Evolutionary conservation across 805 yeast genomes (phyloP).

Genomic region (Cyberlindnera saturnus): DNA sequence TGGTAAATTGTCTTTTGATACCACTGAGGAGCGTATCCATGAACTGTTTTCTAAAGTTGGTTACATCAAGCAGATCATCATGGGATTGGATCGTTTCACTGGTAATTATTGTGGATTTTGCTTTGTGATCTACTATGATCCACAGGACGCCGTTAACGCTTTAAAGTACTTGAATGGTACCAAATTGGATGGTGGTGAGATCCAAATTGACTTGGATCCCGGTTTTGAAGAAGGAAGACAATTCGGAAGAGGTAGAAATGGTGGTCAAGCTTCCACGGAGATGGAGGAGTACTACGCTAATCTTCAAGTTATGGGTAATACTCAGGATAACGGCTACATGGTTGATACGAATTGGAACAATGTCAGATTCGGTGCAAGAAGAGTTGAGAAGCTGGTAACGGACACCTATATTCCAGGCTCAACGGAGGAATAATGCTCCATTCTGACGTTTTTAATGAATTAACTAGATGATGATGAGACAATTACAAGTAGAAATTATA

Average conservation of each 20-base stretch:
- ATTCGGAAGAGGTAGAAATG: conserved; percentile 87
- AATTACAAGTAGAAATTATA: neutral
- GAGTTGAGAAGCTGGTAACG: conserved; percentile 12
- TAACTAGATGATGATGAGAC: neutral
- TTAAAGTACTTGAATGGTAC: conserved; percentile 79
- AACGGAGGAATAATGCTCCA: conserved; percentile 6
- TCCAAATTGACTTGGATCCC: conserved; percentile 90
- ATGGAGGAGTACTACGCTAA: conserved; percentile 6
- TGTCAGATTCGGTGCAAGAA: conserved; percentile 28
- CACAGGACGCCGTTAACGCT: conserved; percentile 72
- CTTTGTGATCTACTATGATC: conserved; percentile 70
- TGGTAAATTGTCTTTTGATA: conserved; percentile 83
- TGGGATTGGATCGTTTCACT: conserved; percentile 91
- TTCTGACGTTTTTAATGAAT: neutral
- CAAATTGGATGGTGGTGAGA: conserved; percentile 71
- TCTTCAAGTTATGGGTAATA: neutral
- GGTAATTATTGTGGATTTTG: conserved; percentile 97
- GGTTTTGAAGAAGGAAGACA: conserved; percentile 96
- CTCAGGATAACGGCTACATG: neutral
- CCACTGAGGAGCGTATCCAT: conserved; percentile 91
- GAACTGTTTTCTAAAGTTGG: conserved; percentile 80
- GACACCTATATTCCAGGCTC: conserved; percentile 20
- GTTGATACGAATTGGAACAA: conserved; percentile 7
- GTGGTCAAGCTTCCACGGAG: conserved; percentile 88
- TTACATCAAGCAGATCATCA: conserved; percentile 67